A percentile compares a stretch with the other conserved stretches of the same genome.
Evolutionary conservation across 2,329 filamentous ascomycete genomes (phyloP).

Genomic region (Verticillium klebahnii): DNA sequence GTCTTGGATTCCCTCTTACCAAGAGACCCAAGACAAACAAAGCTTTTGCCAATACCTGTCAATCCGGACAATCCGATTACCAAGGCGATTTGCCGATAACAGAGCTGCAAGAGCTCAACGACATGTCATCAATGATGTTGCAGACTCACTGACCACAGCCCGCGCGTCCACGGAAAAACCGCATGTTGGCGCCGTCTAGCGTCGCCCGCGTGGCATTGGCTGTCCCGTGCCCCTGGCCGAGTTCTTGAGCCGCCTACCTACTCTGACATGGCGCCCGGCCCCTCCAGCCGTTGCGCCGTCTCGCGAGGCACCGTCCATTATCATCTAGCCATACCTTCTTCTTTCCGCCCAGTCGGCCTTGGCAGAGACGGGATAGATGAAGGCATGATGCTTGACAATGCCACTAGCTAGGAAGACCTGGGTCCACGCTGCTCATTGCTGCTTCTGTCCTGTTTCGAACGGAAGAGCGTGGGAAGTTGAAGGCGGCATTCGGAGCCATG

Average conservation of each 20-base stretch:
- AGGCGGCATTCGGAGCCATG: background rate
- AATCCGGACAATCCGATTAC: background rate
- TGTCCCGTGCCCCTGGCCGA: background rate
- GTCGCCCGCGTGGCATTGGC: background rate
- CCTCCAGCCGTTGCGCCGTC: background rate
- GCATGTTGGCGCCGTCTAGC: background rate
- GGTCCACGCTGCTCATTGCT: background rate
- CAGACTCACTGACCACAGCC: background rate
- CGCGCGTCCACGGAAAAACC: background rate
- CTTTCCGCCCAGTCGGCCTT: background rate
- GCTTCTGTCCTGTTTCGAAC: background rate
- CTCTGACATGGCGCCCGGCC: background rate
- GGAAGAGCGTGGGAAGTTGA: background rate
- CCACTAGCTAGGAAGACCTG: background rate
- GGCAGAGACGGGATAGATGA: background rate
- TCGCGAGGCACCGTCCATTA: background rate
- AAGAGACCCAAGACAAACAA: background rate
- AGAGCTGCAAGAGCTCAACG: background rate
- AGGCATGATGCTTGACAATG: background rate
- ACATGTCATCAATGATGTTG: background rate
- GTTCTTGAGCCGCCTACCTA: background rate
- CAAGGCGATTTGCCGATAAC: background rate
- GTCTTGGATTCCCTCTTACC: background rate
- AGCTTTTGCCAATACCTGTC: constrained; percentile 2
- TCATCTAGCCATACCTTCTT: background rate